Evolutionary conservation across 768 basidiomycete species (phyloP), one percentile per base, ranked within the genome.

Genomic region (Leccinum obscurum): DNA sequence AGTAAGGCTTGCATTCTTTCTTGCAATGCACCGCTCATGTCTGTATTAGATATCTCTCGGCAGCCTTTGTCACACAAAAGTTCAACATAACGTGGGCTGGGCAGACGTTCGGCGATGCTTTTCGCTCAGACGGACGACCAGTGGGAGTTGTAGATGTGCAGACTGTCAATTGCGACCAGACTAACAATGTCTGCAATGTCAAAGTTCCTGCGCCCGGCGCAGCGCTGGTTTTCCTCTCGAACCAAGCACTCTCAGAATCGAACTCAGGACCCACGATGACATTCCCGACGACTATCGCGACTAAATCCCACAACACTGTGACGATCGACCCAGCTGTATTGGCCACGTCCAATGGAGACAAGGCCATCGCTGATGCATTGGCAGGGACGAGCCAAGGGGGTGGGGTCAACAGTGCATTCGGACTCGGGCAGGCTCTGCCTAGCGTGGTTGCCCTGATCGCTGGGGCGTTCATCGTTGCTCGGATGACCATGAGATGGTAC

Each of bases 71-170:
- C 3, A 75, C 83, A 1, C 81, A 84, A 59, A 86, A 83, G 67
- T 78, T 76, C 55, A 85, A 89, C 66, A 84, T 92, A 59, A 87
- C 84, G 0, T 93, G 91, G 90, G 91, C 88, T 3, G 85, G 85
- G 6, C 92, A 90, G 76, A 89, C 87, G 0, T 83, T 86, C 50
- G 87, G 87, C 7, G 79, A 78, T 46, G 76, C 77, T 24, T 87
- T 87, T 64, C 75, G 82, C 57, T 85, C 84, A 1, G 90, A 93
- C 66, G 92, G 91, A 1, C 82, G 86, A 50, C 80, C 86, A 28
- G 76, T 77, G 51, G 89, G 89, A 51, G 66, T 70, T 0, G 77
- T 84, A 50, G 69, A 80, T 56, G 79, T 92, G 9, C 76, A 82
- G 58, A 86, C 82, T 0, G 79, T 93, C 37, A 64, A 72, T 14